These are phyloP conservation scores for Aspergillus hiratsukae DNA, from an alignment of 2,329 filamentous ascomycete genomes.

Conservation along the genomic window DNA sequence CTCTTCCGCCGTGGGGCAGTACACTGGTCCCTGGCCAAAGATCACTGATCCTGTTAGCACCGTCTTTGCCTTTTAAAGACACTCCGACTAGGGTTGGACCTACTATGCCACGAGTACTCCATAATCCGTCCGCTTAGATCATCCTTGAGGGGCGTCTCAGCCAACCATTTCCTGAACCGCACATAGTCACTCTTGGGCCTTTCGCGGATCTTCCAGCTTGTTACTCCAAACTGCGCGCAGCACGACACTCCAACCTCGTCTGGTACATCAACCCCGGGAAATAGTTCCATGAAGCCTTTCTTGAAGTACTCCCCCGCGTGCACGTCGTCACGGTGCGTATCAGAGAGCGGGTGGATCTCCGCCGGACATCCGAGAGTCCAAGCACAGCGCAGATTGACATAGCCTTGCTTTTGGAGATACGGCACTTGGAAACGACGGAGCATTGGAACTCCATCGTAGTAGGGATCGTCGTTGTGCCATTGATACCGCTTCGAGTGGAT, in stretches of 20 bases:
- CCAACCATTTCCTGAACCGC: conserved; percentile 46
- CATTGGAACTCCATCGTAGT: conserved; percentile 48
- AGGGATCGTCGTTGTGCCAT: conserved; percentile 51
- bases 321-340: conserved; percentile 40
- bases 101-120: conserved; percentile 59
- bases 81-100: conserved; percentile 15
- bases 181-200: conserved; percentile 47
- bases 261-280: conserved; percentile 40
- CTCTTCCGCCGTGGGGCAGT: conserved; percentile 57
- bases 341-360: conserved; percentile 46
- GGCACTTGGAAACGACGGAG: conserved; percentile 47
- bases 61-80: neutral
- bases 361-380: conserved; percentile 50
- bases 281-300: conserved; percentile 47
- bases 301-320: conserved; percentile 49
- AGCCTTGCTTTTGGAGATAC: conserved; percentile 48
- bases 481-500: conserved; percentile 39
- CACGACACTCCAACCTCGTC: conserved; percentile 47
- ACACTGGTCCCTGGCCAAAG: conserved; percentile 53
- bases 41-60: conserved; percentile 44
- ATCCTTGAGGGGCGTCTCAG: conserved; percentile 45
- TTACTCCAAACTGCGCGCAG: conserved; percentile 54
- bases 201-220: conserved; percentile 43
- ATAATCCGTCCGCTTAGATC: conserved; percentile 50
- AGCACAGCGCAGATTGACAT: conserved; percentile 52